Evolutionary conservation across 768 basidiomycete genomes (phyloP).

Genomic region (Cystofilobasidium bisporidii): DNA sequence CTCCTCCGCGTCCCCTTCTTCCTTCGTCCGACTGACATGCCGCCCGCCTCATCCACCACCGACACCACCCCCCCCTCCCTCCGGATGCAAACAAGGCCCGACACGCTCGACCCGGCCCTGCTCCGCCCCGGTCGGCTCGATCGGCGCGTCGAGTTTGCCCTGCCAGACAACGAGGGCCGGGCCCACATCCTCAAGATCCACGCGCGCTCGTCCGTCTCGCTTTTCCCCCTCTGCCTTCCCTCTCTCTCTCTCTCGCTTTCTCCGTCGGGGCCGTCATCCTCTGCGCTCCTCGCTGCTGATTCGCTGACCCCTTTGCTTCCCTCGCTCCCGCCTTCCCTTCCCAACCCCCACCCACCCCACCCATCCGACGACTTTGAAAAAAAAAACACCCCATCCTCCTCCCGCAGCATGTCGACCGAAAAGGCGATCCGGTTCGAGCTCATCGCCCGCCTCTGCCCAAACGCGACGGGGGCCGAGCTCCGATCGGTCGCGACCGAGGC

Average conservation of each 20-base stretch:
- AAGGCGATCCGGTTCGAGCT: slow-evolving; percentile 95
- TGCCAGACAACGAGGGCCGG: slow-evolving; percentile 91
- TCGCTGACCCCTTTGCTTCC: slow-evolving; percentile 26
- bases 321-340: background rate
- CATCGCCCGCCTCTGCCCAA: slow-evolving; percentile 91
- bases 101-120: slow-evolving; percentile 93
- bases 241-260: background rate
- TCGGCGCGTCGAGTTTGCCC: slow-evolving; percentile 88
- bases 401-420: slow-evolving; percentile 83
- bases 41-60: background rate
- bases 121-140: slow-evolving; percentile 92
- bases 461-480: slow-evolving; percentile 96
- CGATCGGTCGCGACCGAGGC: slow-evolving; percentile 97
- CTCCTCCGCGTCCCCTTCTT: background rate
- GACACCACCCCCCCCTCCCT: background rate
- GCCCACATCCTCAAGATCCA: slow-evolving; percentile 96
- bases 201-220: slow-evolving; percentile 61
- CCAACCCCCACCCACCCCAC: background rate
- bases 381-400: too few relatives aligned
- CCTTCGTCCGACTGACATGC: background rate
- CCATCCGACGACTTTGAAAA: background rate
- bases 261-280: too few relatives aligned
- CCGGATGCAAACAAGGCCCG: slow-evolving; percentile 54
- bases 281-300: too few relatives aligned
- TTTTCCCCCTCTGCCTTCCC: background rate